These are phyloP conservation scores for Mimosa pudica DNA, from an alignment of 306 rosid species.

Conservation along the genomic window DNA sequence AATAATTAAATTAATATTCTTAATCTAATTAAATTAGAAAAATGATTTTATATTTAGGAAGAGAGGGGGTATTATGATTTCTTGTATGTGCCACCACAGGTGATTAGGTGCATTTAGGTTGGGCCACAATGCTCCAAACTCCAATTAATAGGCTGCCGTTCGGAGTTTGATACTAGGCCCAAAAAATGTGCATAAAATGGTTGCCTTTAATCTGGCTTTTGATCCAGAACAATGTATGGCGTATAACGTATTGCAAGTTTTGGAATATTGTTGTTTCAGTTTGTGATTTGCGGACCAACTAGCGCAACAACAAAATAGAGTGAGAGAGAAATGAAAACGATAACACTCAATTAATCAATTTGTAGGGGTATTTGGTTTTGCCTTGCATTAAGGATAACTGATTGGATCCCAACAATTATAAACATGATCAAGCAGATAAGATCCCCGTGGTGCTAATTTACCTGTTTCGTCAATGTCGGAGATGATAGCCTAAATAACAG, in stretches of 20 bases:
- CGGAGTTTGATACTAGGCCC: not conserved
- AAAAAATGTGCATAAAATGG: not conserved
- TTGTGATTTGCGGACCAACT: not conserved
- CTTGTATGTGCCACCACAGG: not conserved
- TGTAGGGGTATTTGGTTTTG: not conserved
- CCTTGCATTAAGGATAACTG: not conserved
- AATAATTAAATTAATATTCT: too few species aligned
- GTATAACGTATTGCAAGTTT: not conserved
- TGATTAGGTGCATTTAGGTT: not conserved
- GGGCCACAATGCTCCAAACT: not conserved
- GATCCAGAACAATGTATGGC: not conserved
- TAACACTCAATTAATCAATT: too few species aligned
- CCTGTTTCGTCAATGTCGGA: too few species aligned
- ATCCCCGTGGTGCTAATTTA: not conserved
- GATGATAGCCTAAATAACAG: too few species aligned
- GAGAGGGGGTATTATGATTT: too few species aligned
- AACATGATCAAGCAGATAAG: not conserved
- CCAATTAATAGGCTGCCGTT: not conserved
- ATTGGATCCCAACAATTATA: not conserved
- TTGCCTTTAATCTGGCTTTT: not conserved
- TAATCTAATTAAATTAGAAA: too few species aligned
- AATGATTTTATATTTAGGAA: too few species aligned
- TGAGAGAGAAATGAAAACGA: not conserved
- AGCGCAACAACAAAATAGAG: not conserved
- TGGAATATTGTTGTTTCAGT: not conserved